Percentiles rank a stretch among this genome's conserved stretches.
phyloP scores from a whole-genome alignment of 371 early-diverging fungal genomes.

The Mortierella sp. region DNA sequence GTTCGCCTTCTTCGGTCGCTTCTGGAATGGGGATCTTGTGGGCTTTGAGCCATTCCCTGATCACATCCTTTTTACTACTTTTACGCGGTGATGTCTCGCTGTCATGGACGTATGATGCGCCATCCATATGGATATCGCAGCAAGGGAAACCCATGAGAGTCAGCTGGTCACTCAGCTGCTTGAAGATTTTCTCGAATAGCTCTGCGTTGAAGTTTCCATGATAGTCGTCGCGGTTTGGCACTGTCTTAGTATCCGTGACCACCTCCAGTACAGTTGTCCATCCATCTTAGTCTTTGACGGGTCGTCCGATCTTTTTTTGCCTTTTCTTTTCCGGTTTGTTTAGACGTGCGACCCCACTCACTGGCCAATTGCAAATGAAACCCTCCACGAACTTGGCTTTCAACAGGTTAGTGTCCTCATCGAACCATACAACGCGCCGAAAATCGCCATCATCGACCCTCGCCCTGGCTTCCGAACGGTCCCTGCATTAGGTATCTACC shows the following conservation, averaged over 20 bases:
- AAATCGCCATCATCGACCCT: constrained; percentile 1
- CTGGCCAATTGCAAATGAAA: background rate
- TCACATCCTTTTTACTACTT: too few relatives aligned
- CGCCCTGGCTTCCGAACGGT: background rate
- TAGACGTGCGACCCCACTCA: background rate
- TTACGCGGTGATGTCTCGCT: too few relatives aligned
- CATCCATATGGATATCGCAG: background rate
- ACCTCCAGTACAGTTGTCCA: background rate
- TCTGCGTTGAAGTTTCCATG: background rate
- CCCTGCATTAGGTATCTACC: background rate
- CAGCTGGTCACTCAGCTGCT: background rate
- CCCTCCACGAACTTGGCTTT: background rate
- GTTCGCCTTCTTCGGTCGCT: background rate
- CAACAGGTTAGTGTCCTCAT: too few relatives aligned
- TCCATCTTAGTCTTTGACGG: background rate
- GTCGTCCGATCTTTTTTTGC: background rate
- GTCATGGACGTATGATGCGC: background rate
- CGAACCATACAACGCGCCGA: background rate
- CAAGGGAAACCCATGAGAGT: background rate
- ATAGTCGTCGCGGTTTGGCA: background rate
- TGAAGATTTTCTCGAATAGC: background rate
- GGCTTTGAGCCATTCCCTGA: too few relatives aligned
- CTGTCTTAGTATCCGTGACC: background rate
- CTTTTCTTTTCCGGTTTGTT: background rate
- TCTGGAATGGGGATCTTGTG: background rate